Evolutionary conservation across 1,284 basidiomycete species (phyloP).

Genomic region (Leccinum subfulvum): DNA sequence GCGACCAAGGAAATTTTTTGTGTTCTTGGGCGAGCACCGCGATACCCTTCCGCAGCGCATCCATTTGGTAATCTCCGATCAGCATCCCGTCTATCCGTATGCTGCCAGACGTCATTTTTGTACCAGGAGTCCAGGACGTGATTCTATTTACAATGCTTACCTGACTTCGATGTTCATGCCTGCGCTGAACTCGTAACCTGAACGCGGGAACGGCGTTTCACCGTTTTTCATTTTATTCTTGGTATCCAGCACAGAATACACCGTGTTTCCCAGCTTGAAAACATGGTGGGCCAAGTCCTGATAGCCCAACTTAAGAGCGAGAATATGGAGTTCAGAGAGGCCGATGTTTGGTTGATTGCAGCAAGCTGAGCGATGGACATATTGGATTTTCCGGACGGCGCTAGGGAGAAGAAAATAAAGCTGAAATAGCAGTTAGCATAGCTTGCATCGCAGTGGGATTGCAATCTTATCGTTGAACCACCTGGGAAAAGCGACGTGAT

Average conservation of each 20-base stretch:
- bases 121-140: no score
- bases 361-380: slow-evolving; percentile 37
- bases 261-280: slow-evolving; percentile 13
- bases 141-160: not conserved
- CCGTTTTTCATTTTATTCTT: slow-evolving; percentile 27
- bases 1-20: slow-evolving; percentile 79
- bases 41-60: slow-evolving; percentile 74
- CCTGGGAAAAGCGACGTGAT: slow-evolving; percentile 25
- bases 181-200: slow-evolving; percentile 8
- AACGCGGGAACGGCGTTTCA: slow-evolving; percentile 7
- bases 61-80: slow-evolving; percentile 58
- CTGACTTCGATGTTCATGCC: slow-evolving; percentile 37
- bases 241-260: slow-evolving; percentile 23
- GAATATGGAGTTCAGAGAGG: slow-evolving; percentile 25
- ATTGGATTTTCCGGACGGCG: slow-evolving; percentile 32
- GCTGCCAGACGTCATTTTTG: slow-evolving; percentile 40
- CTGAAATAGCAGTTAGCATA: slow-evolving; percentile 18
- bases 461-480: slow-evolving; percentile 29
- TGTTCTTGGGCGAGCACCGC: slow-evolving; percentile 85
- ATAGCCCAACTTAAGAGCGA: slow-evolving; percentile 3
- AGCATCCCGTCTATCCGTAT: slow-evolving; percentile 59
- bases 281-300: slow-evolving; percentile 10
- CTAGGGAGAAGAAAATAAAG: slow-evolving; percentile 35
- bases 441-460: no score
- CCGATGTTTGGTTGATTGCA: slow-evolving; percentile 33